phyloP scores from a whole-genome alignment of 352 stramenopile genomes.

The Phytophthora lateralis region DNA sequence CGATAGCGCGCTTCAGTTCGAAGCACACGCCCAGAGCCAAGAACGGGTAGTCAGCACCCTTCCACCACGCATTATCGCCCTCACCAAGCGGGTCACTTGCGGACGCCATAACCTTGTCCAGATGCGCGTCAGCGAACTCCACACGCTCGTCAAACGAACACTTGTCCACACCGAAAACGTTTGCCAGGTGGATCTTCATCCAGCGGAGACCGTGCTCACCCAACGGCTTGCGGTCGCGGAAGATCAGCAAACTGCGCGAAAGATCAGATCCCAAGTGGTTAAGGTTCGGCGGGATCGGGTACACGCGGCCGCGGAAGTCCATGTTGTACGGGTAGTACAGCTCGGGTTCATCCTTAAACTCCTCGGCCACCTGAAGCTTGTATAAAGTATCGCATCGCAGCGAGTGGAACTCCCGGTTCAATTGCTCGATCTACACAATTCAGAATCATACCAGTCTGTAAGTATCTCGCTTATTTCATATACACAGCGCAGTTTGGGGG shows the following conservation, averaged over 20 bases:
- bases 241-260: slow-evolving; percentile 96
- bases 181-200: slow-evolving; percentile 98
- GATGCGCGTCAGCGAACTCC: slow-evolving; percentile 93
- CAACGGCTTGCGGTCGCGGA: slow-evolving; percentile 95
- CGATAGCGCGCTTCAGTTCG: slow-evolving; percentile 94
- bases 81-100: slow-evolving; percentile 91
- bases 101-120: slow-evolving; percentile 93
- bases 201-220: slow-evolving; percentile 95
- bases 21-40: slow-evolving; percentile 97
- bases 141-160: slow-evolving; percentile 98
- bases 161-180: slow-evolving; percentile 90
- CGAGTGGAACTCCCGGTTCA: slow-evolving; percentile 92
- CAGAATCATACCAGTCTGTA: slow-evolving; percentile 15
- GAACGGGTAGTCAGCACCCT: slow-evolving; percentile 97
- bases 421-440: slow-evolving; percentile 68
- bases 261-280: slow-evolving; percentile 99
- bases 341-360: slow-evolving; percentile 96
- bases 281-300: slow-evolving; percentile 98
- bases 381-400: slow-evolving; percentile 95
- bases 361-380: slow-evolving; percentile 95
- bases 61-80: slow-evolving; percentile 92
- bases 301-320: slow-evolving; percentile 98
- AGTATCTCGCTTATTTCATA: slow-evolving; percentile 3
- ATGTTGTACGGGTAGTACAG: slow-evolving; percentile 99
- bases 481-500: not conserved